phyloP scores from a whole-genome alignment of 441 rosid genomes.

The Isatis lusitanica region DNA sequence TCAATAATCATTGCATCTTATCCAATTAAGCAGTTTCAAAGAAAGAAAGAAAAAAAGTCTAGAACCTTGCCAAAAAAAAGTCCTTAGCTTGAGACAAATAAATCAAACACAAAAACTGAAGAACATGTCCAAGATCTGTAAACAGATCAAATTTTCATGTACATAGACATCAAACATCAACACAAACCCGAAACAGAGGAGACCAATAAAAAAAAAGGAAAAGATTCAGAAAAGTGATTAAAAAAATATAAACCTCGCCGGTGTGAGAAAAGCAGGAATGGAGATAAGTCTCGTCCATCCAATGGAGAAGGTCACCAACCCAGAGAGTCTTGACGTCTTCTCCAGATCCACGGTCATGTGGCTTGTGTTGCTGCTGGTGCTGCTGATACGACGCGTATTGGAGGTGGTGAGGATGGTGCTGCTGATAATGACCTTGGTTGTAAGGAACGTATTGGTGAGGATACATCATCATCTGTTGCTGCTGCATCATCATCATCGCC shows the following conservation, averaged over 20 bases:
- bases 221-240: neutral
- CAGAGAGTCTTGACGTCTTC: slow-evolving; percentile 73
- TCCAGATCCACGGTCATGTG: slow-evolving; percentile 45
- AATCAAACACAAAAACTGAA: slow-evolving; percentile 14
- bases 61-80: neutral
- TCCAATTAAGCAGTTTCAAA: neutral
- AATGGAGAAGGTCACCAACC: slow-evolving; percentile 74
- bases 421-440: slow-evolving; percentile 50
- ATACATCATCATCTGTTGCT: slow-evolving; percentile 78
- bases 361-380: slow-evolving; percentile 36
- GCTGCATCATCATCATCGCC: slow-evolving; percentile 83
- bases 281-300: slow-evolving; percentile 83
- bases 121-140: slow-evolving; percentile 21
- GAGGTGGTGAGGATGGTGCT: slow-evolving; percentile 39
- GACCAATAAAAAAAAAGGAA: neutral
- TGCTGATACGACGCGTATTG: slow-evolving; percentile 31
- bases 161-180: slow-evolving; percentile 17
- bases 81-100: slow-evolving; percentile 3
- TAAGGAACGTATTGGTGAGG: slow-evolving; percentile 67
- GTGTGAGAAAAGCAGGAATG: slow-evolving; percentile 61
- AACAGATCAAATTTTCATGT: neutral
- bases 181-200: slow-evolving; percentile 7
- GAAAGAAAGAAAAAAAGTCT: neutral
- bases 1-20: slow-evolving; percentile 21
- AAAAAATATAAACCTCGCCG: slow-evolving; percentile 51